Evolutionary conservation across 148 eudicot species (phyloP).

Genomic region (Diospyros lotus): DNA sequence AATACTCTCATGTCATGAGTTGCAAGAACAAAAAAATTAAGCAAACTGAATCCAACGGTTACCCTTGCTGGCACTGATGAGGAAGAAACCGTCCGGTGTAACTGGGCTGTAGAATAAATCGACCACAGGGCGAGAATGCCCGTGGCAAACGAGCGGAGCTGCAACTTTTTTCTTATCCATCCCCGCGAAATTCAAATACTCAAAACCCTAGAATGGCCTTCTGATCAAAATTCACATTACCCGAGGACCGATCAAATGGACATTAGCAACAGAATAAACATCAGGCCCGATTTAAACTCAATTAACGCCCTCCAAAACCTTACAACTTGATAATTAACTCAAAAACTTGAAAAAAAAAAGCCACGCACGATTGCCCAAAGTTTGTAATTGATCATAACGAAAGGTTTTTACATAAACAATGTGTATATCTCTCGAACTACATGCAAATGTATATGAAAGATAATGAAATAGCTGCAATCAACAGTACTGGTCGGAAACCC

Average conservation of each 20-base stretch:
- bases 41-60: conserved; percentile 9
- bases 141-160: conserved; percentile 81
- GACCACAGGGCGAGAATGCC: conserved; percentile 87
- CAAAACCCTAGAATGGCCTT: background rate
- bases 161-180: conserved; percentile 72
- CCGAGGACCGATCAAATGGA: background rate
- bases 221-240: background rate
- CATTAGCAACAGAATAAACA: background rate
- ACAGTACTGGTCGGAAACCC: conserved; percentile 22
- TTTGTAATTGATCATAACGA: background rate
- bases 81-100: conserved; percentile 76
- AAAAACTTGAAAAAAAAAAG: background rate
- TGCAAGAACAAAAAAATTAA: background rate
- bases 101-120: conserved; percentile 85
- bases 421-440: background rate
- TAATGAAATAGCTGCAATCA: conserved; percentile 21
- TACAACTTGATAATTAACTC: background rate
- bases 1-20: too few species aligned
- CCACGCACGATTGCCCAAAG: too few species aligned
- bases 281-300: background rate
- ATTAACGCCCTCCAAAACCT: background rate
- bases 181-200: conserved; percentile 8
- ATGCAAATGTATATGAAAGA: background rate
- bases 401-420: background rate
- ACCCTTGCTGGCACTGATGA: conserved; percentile 94